Conservation (phyloP, 345 rosid species). For the Acer campestre region DNA sequence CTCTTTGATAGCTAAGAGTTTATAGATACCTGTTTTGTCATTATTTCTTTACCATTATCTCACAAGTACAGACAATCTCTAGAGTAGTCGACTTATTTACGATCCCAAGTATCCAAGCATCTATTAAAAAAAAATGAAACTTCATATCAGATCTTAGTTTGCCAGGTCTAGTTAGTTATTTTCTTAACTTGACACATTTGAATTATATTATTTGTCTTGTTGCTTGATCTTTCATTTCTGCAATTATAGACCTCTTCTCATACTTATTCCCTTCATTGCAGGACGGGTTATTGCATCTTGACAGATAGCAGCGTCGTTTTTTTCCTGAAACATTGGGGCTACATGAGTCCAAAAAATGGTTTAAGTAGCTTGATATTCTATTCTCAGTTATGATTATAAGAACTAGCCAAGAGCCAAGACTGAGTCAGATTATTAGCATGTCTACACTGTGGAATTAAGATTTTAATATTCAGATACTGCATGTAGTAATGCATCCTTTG, state of each 20-base stretch:
- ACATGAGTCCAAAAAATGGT: conserved; percentile 2
- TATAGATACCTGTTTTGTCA: background rate
- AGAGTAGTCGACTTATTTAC: background rate
- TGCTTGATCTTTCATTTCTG: background rate
- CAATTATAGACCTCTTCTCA: background rate
- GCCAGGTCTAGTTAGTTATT: background rate
- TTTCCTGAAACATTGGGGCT: background rate
- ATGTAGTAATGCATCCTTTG: conserved; percentile 40
- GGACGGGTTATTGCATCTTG: conserved; percentile 16
- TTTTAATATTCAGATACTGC: conserved; percentile 9
- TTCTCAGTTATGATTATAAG: background rate
- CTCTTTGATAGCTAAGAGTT: background rate
- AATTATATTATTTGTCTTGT: conserved; percentile 3
- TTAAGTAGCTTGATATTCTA: background rate
- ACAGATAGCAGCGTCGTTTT: background rate
- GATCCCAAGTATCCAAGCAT: background rate
- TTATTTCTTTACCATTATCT: background rate
- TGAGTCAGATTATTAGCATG: background rate
- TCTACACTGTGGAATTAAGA: background rate
- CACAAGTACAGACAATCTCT: background rate
- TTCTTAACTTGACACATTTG: background rate
- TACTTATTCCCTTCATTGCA: conserved; percentile 16
- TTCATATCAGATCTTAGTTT: background rate
- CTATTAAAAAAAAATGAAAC: background rate
- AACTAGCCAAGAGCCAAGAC: conserved; percentile 6